Evolutionary conservation across 495 filamentous ascomycete genomes (phyloP).

Genomic region (Neurospora sp.): DNA sequence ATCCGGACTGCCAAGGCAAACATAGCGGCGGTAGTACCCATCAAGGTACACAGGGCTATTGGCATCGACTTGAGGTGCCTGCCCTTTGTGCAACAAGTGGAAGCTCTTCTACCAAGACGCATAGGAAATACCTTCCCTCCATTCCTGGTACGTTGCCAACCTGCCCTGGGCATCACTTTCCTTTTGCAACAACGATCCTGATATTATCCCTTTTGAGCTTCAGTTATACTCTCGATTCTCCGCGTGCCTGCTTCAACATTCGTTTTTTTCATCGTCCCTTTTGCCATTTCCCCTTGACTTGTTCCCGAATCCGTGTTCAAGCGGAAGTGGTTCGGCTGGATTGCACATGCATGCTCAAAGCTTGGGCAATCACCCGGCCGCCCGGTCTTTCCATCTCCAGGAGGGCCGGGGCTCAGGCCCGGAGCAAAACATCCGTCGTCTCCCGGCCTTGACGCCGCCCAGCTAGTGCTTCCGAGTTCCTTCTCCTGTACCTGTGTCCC

Average conservation of each 20-base stretch:
- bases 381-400: constrained; percentile 4
- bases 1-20: background rate
- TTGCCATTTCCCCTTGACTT: background rate
- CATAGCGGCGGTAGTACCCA: background rate
- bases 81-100: background rate
- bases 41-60: background rate
- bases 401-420: constrained; percentile 11
- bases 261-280: background rate
- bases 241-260: background rate
- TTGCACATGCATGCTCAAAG: background rate
- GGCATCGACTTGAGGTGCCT: background rate
- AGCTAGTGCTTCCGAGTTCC: background rate
- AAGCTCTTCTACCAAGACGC: background rate
- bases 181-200: background rate
- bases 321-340: background rate
- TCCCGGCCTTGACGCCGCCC: background rate
- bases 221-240: background rate
- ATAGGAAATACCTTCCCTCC: background rate
- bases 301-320: background rate
- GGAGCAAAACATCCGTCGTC: background rate
- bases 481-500: background rate
- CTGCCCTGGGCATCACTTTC: background rate
- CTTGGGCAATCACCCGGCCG: background rate
- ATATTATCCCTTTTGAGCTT: background rate
- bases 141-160: background rate